These are phyloP conservation scores for Phytopythium kandeliae DNA, from an alignment of 352 stramenopile species.

Conservation along the genomic window DNA sequence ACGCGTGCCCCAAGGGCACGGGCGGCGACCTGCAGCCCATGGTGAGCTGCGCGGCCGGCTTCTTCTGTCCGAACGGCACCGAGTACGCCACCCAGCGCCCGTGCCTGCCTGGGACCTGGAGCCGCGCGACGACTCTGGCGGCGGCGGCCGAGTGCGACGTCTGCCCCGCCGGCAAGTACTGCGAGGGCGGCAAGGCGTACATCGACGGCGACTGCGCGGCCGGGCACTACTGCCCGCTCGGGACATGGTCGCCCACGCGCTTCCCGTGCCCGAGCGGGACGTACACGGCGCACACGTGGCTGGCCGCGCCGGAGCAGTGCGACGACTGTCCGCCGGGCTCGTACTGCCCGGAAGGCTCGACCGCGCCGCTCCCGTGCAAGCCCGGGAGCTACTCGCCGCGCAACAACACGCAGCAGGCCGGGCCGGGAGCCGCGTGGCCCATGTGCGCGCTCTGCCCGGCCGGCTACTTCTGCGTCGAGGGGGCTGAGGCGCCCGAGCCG, in stretches of 20 bases:
- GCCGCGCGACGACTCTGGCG: conserved; percentile 58
- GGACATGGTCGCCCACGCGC: conserved; percentile 49
- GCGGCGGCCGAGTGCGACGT: conserved; percentile 61
- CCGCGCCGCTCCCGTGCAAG: conserved; percentile 60
- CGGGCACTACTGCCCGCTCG: conserved; percentile 88
- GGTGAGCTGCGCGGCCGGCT: conserved; percentile 60
- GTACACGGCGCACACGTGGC: conserved; percentile 66
- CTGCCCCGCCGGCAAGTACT: conserved; percentile 85
- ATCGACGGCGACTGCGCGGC: conserved; percentile 67
- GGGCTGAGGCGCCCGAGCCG: conserved; percentile 38
- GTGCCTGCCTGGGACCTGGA: conserved; percentile 87
- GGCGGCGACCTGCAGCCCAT: conserved; percentile 64
- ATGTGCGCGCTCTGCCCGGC: conserved; percentile 69
- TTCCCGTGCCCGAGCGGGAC: conserved; percentile 84
- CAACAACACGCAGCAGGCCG: conserved; percentile 68
- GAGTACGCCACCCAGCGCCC: conserved; percentile 61
- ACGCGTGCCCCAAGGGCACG: conserved; percentile 70
- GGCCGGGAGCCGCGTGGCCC: conserved; percentile 45
- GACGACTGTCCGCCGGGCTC: conserved; percentile 71
- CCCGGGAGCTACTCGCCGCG: conserved; percentile 64
- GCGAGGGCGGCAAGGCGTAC: conserved; percentile 66
- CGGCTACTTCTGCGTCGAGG: conserved; percentile 80
- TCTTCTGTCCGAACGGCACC: conserved; percentile 82
- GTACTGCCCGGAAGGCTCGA: conserved; percentile 66
- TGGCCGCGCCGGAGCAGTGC: conserved; percentile 73